These are phyloP conservation scores for Oxyria digyna DNA, from an alignment of 148 eudicot species.

Conservation along the genomic window DNA sequence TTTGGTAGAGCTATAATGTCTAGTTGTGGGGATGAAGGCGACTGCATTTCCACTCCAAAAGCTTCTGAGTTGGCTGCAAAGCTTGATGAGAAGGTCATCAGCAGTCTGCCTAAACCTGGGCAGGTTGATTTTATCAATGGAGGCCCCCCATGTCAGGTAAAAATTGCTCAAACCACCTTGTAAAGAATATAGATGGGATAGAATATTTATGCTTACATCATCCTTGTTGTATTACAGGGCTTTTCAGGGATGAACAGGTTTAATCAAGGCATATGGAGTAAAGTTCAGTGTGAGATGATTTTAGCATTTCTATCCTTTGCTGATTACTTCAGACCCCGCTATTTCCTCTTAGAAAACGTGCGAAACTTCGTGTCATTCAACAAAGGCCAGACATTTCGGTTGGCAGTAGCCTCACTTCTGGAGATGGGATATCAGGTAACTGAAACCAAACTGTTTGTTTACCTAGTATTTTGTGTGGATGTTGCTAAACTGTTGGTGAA, in stretches of 20 bases:
- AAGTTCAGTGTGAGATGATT: conserved; percentile 89
- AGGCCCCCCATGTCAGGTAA: conserved; percentile 98
- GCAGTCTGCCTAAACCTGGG: conserved; percentile 68
- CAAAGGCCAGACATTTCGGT: conserved; percentile 78
- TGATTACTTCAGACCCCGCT: conserved; percentile 67
- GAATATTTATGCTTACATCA: too few species aligned
- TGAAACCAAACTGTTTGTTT: too few species aligned
- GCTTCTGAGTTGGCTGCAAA: conserved; percentile 63
- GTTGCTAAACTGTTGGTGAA: conserved; percentile 2
- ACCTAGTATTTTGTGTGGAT: too few species aligned
- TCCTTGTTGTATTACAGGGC: conserved; percentile 32
- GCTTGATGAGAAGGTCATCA: conserved; percentile 41
- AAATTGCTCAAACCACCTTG: neutral
- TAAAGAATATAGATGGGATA: too few species aligned
- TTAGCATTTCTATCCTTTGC: conserved; percentile 73
- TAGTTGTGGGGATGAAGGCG: conserved; percentile 64
- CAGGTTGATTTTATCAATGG: conserved; percentile 96
- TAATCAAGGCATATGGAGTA: conserved; percentile 74
- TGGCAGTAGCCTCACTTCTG: conserved; percentile 67
- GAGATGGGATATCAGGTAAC: conserved; percentile 87
- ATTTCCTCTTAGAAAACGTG: conserved; percentile 73
- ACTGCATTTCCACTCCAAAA: conserved; percentile 77
- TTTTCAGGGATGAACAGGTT: conserved; percentile 90
- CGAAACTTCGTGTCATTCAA: conserved; percentile 80
- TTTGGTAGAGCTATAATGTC: conserved; percentile 64